These are phyloP conservation scores for Fusarium aywerte DNA, from an alignment of 2,329 filamentous ascomycete genomes.

Conservation along the genomic window DNA sequence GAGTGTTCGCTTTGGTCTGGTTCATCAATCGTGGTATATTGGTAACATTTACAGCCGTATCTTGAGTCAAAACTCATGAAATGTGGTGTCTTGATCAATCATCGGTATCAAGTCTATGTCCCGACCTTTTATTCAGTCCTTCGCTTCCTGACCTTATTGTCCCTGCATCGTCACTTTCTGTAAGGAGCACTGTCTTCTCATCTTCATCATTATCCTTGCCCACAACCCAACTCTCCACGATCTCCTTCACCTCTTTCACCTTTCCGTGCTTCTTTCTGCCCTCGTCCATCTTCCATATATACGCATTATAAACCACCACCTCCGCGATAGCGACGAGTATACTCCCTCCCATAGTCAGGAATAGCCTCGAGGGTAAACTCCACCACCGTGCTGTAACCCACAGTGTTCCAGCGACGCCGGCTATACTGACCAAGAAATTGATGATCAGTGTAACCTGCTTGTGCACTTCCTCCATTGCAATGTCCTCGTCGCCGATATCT, in stretches of 20 bases:
- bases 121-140: conserved; percentile 24
- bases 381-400: conserved; percentile 84
- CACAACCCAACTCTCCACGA: conserved; percentile 78
- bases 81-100: neutral
- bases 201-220: conserved; percentile 52
- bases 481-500: conserved; percentile 69
- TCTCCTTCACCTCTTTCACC: conserved; percentile 72
- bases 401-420: conserved; percentile 79
- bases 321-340: conserved; percentile 78
- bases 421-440: conserved; percentile 88
- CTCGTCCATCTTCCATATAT: conserved; percentile 75
- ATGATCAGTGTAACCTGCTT: conserved; percentile 86
- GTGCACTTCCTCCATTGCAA: conserved; percentile 78
- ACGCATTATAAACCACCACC: conserved; percentile 80
- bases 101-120: conserved; percentile 3
- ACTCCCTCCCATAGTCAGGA: conserved; percentile 76
- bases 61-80: neutral
- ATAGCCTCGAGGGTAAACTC: conserved; percentile 75
- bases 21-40: neutral
- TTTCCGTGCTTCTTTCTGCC: conserved; percentile 72
- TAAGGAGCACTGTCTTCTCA: conserved; percentile 43
- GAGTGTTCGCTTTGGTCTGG: neutral
- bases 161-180: conserved; percentile 34
- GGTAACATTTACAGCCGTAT: neutral
- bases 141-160: conserved; percentile 45